Percentiles rank a stretch among this genome's conserved stretches.
These are phyloP conservation scores for Thelephora aurantiotincta DNA, from an alignment of 768 basidiomycete species.

Conservation along the genomic window DNA sequence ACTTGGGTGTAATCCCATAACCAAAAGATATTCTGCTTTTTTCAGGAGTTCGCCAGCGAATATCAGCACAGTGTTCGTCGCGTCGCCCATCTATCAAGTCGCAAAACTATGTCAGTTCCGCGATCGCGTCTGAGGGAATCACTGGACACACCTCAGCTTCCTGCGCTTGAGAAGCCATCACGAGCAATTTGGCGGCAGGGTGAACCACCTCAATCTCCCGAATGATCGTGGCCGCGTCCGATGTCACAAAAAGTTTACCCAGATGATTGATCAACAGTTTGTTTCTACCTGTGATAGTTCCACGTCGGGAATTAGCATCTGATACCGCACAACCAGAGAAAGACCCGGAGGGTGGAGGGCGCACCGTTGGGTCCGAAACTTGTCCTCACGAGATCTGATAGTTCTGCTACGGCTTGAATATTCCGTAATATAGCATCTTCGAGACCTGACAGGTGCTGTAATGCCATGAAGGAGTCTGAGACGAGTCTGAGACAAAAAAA, in stretches of 20 bases:
- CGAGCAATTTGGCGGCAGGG: conserved; percentile 96
- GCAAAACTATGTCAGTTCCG: neutral
- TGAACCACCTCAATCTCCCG: conserved; percentile 97
- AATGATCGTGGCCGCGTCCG: conserved; percentile 98
- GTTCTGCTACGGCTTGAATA: conserved; percentile 90
- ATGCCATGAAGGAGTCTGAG: neutral
- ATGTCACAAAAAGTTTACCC: conserved; percentile 90
- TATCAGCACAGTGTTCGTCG: conserved; percentile 91
- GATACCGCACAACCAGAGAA: neutral
- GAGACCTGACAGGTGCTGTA: conserved; percentile 69
- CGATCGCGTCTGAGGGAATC: neutral
- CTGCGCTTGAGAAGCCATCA: conserved; percentile 96
- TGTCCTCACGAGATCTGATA: conserved; percentile 89
- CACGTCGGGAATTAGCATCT: neutral
- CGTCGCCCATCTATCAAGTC: conserved; percentile 70
- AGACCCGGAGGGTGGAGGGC: conserved; percentile 15
- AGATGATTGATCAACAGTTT: conserved; percentile 98
- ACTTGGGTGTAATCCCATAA: conserved; percentile 96
- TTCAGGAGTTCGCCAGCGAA: conserved; percentile 91
- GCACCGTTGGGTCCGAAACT: conserved; percentile 93
- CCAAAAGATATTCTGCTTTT: conserved; percentile 79
- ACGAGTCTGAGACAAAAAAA: neutral
- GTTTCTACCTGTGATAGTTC: conserved; percentile 56
- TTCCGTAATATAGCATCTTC: conserved; percentile 97
- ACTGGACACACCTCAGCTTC: conserved; percentile 67